phyloP scores from a whole-genome alignment of 1,139 yeast genomes.

The Yamadazyma sp. region DNA sequence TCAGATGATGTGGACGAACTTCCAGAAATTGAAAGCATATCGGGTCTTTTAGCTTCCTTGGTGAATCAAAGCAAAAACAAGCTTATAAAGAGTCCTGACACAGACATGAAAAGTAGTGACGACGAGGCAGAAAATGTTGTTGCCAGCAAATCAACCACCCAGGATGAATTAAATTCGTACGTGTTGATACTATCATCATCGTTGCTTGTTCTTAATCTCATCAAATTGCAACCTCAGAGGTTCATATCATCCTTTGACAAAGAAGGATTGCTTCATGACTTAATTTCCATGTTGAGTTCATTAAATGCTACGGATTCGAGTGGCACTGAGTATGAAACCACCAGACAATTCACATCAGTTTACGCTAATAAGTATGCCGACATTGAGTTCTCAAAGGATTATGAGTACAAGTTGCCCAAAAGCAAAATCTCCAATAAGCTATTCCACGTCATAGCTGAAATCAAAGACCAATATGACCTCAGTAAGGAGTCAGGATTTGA shows the following conservation, averaged over 20 bases:
- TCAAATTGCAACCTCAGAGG: conserved; percentile 9
- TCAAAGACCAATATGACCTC: conserved; percentile 20
- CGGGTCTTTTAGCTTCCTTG: conserved; percentile 64
- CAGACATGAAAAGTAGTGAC: conserved; percentile 13
- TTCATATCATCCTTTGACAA: conserved; percentile 55
- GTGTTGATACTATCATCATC: conserved; percentile 13
- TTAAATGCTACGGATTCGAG: conserved; percentile 11
- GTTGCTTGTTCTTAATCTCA: conserved; percentile 13
- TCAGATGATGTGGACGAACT: conserved; percentile 21
- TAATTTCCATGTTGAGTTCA: conserved; percentile 23
- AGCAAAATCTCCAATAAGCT: conserved; percentile 21
- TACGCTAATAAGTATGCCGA: conserved; percentile 30
- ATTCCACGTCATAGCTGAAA: conserved; percentile 19
- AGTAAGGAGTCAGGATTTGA: conserved; percentile 16
- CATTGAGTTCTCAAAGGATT: conserved; percentile 33
- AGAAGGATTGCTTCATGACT: conserved; percentile 70
- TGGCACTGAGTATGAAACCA: conserved; percentile 10
- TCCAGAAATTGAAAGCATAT: conserved; percentile 29
- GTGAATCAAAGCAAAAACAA: conserved; percentile 55
- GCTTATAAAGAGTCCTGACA: conserved; percentile 15
- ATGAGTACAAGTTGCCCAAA: conserved; percentile 23
- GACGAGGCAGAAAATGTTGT: conserved; percentile 12
- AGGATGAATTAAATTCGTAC: conserved; percentile 12
- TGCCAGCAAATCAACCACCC: conserved; percentile 11
- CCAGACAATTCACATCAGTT: conserved; percentile 15